Evolutionary conservation across 176 grass and related monocot genomes (phyloP), one percentile per base, ranked within the genome.

Genomic region (Musa schizocarpa): DNA sequence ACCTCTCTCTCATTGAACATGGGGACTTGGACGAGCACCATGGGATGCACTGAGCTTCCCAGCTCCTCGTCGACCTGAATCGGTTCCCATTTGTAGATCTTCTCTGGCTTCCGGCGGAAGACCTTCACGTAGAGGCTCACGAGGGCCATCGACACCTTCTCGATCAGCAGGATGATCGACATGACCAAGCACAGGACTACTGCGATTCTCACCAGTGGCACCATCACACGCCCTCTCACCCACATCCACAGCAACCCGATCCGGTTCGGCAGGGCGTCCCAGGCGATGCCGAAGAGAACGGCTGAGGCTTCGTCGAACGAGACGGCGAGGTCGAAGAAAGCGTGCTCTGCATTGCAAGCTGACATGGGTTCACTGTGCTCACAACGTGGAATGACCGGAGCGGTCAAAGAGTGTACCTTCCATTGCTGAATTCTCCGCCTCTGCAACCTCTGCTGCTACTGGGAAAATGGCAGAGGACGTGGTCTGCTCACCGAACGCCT

Each of bases 1-100:
- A 96, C 92, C 86, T 96, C 88, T 61, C 80, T 83, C 81, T 96
- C 92, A 43, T 96, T 96, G 83, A 83, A 96, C 92, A 96, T 96
- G 68, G 92, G 92, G 84, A 96, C 89, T 76, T 96, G 92, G 69
- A 96, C 92, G 68, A 96, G 92, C 20, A 96, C 88, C 88, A 88
- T 89, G 57, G 92, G 92, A 67, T 83, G 85, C 7, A 81, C 76
- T 17, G 69, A 29, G 49, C 78, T 79, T 13, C 72, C 88, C 65
- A 73, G 54, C 79, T 96, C 92, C 34, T 72, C 72, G 68, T 86
- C 83, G 13, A 8, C 75, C 52, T 22, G 74, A 34, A 88, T 51
- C 53, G 86, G 75, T 52, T 87, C 69, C 73, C 84, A 84, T 73
- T 70, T 80, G 81, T 88, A 86, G 56, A 75, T 8, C 19, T 71